Evolutionary conservation across 345 rosid genomes (phyloP), one percentile per base, ranked within the genome.

Genomic region (Pelargonium nanum): DNA sequence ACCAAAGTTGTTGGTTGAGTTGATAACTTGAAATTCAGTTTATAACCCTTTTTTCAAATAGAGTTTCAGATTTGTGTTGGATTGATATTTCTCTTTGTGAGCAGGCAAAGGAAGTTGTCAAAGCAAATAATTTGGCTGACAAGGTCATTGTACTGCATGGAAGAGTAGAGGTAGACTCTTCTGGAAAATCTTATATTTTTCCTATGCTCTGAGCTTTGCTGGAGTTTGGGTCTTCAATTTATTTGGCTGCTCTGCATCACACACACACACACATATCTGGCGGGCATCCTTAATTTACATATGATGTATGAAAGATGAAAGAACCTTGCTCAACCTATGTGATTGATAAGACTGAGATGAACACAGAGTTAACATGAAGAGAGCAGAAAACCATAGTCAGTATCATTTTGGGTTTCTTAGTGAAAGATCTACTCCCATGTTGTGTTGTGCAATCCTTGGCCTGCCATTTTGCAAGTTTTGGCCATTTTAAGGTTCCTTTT

Each of bases 61-160:
- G 48, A 6, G 48, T 19, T 19, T 52, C 15, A 48, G 21, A 17
- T 52, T 52, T 20, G 6, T 19, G 5, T 52, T n/a, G 22, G 55
- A n/a, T 52, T 52, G 55, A 19, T 52, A 2, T 52, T 52, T 52
- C 22, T 52, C 22, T 40, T 23, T 53, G 58, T 57, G 40, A 59
- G 69, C 83, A 93, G 99, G 99, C 99, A 52, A 83, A 68, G 71
- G 99, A 93, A 82, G 96, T 93, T 68, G 95, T 93, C 66, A 93
- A 85, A 80, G 97, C 99, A 57, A 93, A 89, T 65, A 78, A 83
- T 77, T 79, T 93, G 62, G 75, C 94, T 56, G 94, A 87, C 66
- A 87, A 69, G 65, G 73, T 93, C 72, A 80, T 85, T 51, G 99
- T 93, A 59, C 69, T 93, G 70, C 99, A 87, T 60, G 97, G 97